Base-by-base conservation (phyloP, 2,329 filamentous ascomycete genomes). In the Cordyceps tenuipes region DNA sequence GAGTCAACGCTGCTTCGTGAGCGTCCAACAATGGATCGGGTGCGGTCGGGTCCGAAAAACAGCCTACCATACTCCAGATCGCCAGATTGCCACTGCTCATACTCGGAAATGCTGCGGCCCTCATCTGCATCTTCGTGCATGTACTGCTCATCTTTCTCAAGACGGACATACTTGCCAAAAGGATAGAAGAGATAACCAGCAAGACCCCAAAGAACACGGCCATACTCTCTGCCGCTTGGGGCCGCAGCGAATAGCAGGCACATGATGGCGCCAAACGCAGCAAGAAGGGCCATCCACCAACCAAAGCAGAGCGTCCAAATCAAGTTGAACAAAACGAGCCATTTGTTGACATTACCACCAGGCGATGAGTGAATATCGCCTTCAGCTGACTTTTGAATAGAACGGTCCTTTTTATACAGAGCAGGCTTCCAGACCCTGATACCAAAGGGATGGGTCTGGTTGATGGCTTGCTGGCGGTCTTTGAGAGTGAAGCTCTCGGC, bases 381-480 rank as follows among this genome's bases (percentile, higher is more conserved):
- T 75, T 97, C 93, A 6, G 94, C 94, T 51, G 87, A 96, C 74
- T 95, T 94, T 72, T 97, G 91, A 43, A 99, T 95, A 1, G 94
- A 99, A 60, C 94, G 87, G 67, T 89, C 87, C 74, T 99, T 99
- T 76, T 99, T 99, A 82, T 99, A 99, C 64, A 99, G 74, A 1
- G 94, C 95, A 48, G 94, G 94, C 74, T 99, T 99, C 94, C 94
- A 99, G 64, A 99, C 90, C 71, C 95, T 87, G 71, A 99, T 97
- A 79, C 94, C 94, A 68, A 99, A 99, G 0, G 94, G 94, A 79
- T 99, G 94, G 0, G 94, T 99, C 72, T 96, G 88, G 75, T 99
- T 99, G 79, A 99, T 99, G 65, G 94, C 94, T 71, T 96, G 87
- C 75, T 99, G 94, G 60, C 94, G 86, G 73, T 99, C 94, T 73